Evolutionary conservation across 2,329 filamentous ascomycete species (phyloP).

Genomic region (Fusarium abutilonis): DNA sequence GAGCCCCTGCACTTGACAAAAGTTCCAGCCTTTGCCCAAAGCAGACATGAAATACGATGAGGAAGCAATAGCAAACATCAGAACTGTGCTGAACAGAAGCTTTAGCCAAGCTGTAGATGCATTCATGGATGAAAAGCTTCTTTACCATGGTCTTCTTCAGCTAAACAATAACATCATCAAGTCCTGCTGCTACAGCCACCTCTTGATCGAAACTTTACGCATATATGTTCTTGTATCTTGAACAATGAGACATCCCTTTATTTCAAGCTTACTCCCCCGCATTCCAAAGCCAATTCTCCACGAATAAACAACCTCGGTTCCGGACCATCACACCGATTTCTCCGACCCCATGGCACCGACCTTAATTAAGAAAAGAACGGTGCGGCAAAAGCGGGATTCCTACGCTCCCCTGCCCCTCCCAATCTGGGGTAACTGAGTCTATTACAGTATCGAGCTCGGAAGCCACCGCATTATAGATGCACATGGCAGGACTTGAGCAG

Average conservation of each 20-base stretch:
- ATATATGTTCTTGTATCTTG: not conserved
- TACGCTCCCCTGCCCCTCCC: not conserved
- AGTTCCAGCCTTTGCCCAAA: not conserved
- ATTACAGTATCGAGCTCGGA: slow-evolving; percentile 1
- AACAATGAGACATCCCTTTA: not conserved
- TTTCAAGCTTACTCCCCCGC: slow-evolving; percentile 29
- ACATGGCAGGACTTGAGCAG: not conserved
- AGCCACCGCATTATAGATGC: not conserved
- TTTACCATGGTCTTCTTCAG: not conserved
- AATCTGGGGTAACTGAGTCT: slow-evolving; percentile 19
- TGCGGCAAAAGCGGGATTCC: slow-evolving; percentile 31
- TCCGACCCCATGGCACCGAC: slow-evolving; percentile 11
- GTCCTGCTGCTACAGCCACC: no score
- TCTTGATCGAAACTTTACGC: not conserved
- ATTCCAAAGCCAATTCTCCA: slow-evolving; percentile 30
- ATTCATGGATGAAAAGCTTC: not conserved
- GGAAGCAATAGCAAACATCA: not conserved
- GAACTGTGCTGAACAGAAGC: not conserved
- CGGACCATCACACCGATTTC: slow-evolving; percentile 31
- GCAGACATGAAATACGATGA: not conserved
- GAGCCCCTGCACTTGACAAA: slow-evolving; percentile 14
- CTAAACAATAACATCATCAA: not conserved
- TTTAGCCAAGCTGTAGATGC: not conserved
- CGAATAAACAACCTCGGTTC: slow-evolving; percentile 19
- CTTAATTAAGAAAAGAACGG: slow-evolving; percentile 15